These are phyloP conservation scores for Colletotrichum spinosum DNA, from an alignment of 2,329 filamentous ascomycete species.

Conservation along the genomic window DNA sequence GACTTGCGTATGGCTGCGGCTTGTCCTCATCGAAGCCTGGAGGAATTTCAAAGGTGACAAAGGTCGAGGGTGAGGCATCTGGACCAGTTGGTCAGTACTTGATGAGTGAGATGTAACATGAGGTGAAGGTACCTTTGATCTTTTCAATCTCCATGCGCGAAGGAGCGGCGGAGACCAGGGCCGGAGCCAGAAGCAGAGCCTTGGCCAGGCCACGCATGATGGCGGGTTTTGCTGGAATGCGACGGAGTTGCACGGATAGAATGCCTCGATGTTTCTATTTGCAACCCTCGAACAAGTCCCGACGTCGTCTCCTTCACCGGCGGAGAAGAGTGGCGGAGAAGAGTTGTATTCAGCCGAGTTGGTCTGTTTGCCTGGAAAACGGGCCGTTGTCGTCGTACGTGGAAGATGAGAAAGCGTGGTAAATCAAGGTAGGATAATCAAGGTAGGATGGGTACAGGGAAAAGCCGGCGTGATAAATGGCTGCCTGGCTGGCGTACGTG, in stretches of 20 bases:
- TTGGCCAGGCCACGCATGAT: constrained; percentile 34
- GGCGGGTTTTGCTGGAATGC: background rate
- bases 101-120: background rate
- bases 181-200: constrained; percentile 50
- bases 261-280: background rate
- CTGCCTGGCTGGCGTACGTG: constrained; percentile 23
- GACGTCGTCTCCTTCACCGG: background rate
- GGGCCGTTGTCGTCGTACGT: background rate
- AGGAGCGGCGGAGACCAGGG: constrained; percentile 46
- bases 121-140: constrained; percentile 12
- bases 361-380: constrained; percentile 20
- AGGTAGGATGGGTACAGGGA: background rate
- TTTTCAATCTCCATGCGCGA: constrained; percentile 18
- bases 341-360: background rate
- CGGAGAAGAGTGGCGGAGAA: background rate
- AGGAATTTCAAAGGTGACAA: constrained; percentile 37
- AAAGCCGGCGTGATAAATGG: constrained; percentile 10
- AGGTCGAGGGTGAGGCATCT: constrained; percentile 31
- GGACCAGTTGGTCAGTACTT: background rate
- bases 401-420: background rate
- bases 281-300: background rate
- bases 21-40: constrained; percentile 29
- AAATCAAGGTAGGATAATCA: background rate
- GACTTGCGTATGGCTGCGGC: constrained; percentile 24
- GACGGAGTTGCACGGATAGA: too few species aligned